phyloP scores from a whole-genome alignment of 75 land plant genomes.

The Pinus taeda region DNA sequence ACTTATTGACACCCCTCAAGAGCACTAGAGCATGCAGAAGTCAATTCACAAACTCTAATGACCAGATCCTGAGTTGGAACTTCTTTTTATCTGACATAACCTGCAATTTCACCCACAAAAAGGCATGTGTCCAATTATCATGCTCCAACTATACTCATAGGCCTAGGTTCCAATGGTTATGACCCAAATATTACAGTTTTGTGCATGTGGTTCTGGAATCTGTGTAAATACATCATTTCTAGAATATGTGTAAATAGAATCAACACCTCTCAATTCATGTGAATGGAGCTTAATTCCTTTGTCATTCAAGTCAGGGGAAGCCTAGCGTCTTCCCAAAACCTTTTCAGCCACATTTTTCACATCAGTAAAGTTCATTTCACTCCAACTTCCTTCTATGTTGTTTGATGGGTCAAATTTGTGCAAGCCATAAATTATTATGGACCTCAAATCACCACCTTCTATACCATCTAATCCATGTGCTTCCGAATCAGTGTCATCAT shows the following conservation, averaged over 20 bases:
- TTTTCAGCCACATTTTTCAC: conserved; percentile 40
- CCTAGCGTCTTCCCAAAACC: conserved; percentile 34
- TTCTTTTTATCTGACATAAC: too few relatives aligned
- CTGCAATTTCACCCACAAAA: too few relatives aligned
- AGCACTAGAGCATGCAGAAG: too few relatives aligned
- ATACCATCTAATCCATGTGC: conserved; percentile 19
- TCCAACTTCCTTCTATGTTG: conserved; percentile 7
- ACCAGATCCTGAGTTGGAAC: too few relatives aligned
- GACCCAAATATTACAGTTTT: too few relatives aligned
- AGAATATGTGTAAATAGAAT: conserved; percentile 10
- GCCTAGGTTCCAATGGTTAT: too few relatives aligned
- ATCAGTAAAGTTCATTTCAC: conserved; percentile 17
- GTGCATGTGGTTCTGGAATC: too few relatives aligned
- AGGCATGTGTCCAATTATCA: too few relatives aligned
- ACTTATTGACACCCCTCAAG: too few relatives aligned
- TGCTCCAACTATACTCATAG: too few relatives aligned
- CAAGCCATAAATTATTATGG: conserved; percentile 70
- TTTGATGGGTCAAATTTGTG: conserved; percentile 53
- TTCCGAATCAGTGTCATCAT: conserved; percentile 21
- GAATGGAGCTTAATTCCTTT: conserved; percentile 25
- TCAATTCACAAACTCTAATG: too few relatives aligned
- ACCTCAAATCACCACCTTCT: conserved; percentile 48
- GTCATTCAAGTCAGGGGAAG: conserved; percentile 18
- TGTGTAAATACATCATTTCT: conserved; percentile 14
- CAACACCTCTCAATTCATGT: conserved; percentile 7